Evolutionary conservation across 2,329 filamentous ascomycete genomes (phyloP).

Genomic region (Pseudogymnoascus sp.): DNA sequence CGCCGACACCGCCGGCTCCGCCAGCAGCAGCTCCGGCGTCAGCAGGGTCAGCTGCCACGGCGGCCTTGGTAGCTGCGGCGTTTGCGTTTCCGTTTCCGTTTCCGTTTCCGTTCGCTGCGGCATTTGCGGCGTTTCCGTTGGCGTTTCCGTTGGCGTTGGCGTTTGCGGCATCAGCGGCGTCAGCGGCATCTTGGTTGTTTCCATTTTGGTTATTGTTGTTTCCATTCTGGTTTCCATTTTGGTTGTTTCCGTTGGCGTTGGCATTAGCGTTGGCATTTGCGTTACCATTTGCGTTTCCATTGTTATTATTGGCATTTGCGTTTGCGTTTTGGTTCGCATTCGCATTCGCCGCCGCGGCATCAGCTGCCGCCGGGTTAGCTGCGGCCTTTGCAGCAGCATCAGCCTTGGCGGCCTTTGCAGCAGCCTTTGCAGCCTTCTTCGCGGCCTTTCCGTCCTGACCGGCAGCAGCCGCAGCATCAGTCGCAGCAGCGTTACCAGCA

Average conservation of each 20-base stretch:
- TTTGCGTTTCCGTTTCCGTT: neutral
- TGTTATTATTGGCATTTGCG: conserved; percentile 12
- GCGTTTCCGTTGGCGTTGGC: neutral
- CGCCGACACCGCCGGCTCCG: neutral
- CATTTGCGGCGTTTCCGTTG: conserved; percentile 15
- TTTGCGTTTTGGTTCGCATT: neutral
- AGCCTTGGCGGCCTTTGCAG: neutral
- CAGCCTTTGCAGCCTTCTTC: neutral
- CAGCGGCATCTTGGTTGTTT: too few species aligned
- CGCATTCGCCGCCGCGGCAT: neutral
- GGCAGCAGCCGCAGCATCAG: neutral
- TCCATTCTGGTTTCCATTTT: neutral
- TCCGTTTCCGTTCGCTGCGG: neutral
- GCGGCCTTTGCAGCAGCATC: neutral
- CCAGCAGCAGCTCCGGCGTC: neutral
- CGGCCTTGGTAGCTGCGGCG: neutral
- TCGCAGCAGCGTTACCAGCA: neutral
- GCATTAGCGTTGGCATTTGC: neutral
- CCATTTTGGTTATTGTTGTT: neutral
- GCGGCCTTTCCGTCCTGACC: neutral
- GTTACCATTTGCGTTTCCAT: neutral
- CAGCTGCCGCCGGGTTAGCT: neutral
- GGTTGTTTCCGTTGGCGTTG: neutral
- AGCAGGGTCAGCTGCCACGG: neutral
- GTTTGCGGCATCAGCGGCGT: conserved; percentile 13